Conservation (phyloP, 2,329 filamentous ascomycete genomes). For the Colletotrichum destructivum region DNA sequence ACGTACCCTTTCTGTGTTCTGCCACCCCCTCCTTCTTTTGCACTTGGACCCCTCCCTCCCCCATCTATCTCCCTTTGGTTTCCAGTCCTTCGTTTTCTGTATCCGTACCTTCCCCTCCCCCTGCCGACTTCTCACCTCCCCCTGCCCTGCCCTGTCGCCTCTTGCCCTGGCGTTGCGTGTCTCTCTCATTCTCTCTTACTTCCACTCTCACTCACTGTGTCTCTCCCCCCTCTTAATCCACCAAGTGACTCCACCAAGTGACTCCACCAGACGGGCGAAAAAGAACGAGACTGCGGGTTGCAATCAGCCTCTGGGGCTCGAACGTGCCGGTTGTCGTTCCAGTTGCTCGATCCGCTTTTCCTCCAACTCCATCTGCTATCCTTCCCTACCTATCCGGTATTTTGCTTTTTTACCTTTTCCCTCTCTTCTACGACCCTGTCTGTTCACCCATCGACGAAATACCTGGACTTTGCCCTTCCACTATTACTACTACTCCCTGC, state of each 20-base stretch:
- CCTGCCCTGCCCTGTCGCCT: slow-evolving; percentile 23
- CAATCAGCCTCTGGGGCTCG: slow-evolving; percentile 41
- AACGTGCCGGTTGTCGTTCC: slow-evolving; percentile 42
- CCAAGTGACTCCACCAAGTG: slow-evolving; percentile 17
- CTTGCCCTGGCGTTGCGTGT: slow-evolving; percentile 30
- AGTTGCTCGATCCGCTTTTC: slow-evolving; percentile 36
- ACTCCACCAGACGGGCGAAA: slow-evolving; percentile 30
- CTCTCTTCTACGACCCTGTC: slow-evolving; percentile 19
- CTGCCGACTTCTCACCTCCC: not conserved
- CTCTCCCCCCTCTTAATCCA: slow-evolving; percentile 34
- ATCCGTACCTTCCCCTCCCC: slow-evolving; percentile 6
- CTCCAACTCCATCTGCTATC: slow-evolving; percentile 32
- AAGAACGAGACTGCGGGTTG: slow-evolving; percentile 33
- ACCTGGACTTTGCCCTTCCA: not conserved
- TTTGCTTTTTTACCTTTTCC: slow-evolving; percentile 38
- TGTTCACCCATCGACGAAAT: slow-evolving; percentile 7
- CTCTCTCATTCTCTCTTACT: not conserved
- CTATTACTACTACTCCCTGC: not conserved
- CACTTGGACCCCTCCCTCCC: slow-evolving; percentile 14
- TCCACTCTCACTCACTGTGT: slow-evolving; percentile 23
- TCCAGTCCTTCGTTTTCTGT: not conserved
- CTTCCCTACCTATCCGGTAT: slow-evolving; percentile 34
- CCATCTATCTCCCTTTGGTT: slow-evolving; percentile 6
- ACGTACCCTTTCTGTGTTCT: slow-evolving; percentile 13
- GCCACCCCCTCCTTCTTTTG: slow-evolving; percentile 12